These are phyloP conservation scores for Neoarthrinium moseri DNA, from an alignment of 2,329 filamentous ascomycete genomes.

Conservation along the genomic window DNA sequence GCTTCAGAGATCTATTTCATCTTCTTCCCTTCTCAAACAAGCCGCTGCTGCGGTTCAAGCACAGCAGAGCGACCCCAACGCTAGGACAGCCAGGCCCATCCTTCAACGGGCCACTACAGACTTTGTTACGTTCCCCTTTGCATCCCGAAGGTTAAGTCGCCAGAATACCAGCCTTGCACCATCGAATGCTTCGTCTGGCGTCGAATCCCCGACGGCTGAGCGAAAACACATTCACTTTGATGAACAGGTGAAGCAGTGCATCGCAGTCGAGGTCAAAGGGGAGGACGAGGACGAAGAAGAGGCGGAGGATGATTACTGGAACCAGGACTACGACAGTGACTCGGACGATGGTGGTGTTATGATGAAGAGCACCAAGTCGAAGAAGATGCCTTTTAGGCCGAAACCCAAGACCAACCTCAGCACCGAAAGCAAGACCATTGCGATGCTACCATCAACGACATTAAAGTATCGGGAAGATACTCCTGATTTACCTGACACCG, in stretches of 20 bases:
- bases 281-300: conserved; percentile 72
- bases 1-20: conserved; percentile 83
- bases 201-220: conserved; percentile 61
- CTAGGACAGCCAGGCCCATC: conserved; percentile 48
- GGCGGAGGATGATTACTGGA: conserved; percentile 35
- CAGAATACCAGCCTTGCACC: conserved; percentile 64
- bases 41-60: conserved; percentile 84
- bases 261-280: conserved; percentile 84
- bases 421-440: conserved; percentile 79
- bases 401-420: conserved; percentile 41
- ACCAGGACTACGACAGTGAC: conserved; percentile 56
- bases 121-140: conserved; percentile 63
- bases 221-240: conserved; percentile 94
- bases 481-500: conserved; percentile 62
- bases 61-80: conserved; percentile 62
- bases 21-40: conserved; percentile 86
- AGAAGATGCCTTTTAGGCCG: conserved; percentile 53
- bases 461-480: conserved; percentile 81
- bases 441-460: conserved; percentile 82
- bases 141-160: conserved; percentile 58
- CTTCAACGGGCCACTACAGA: conserved; percentile 68
- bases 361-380: conserved; percentile 69
- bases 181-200: conserved; percentile 70
- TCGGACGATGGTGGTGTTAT: conserved; percentile 78
- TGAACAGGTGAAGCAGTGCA: conserved; percentile 92